Percentiles rank a stretch among this genome's conserved stretches.
These are phyloP conservation scores for Fraxinus ornus DNA, from an alignment of 305 asterid genomes.

Conservation along the genomic window DNA sequence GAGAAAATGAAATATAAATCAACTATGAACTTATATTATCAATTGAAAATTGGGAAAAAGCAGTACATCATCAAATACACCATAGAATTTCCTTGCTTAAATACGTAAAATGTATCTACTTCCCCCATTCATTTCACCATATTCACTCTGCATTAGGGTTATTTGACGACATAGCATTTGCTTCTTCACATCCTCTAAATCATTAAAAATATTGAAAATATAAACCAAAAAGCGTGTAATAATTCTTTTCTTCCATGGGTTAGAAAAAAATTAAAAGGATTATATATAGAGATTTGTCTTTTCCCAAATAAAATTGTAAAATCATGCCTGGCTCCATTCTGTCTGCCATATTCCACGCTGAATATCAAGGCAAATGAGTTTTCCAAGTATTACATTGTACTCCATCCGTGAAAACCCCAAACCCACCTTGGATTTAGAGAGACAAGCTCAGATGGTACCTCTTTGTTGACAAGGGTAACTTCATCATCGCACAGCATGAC, in stretches of 20 bases:
- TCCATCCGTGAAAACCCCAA: constrained; percentile 42
- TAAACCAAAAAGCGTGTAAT: constrained; percentile 14
- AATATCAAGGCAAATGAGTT: constrained; percentile 21
- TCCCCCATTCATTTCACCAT: background rate
- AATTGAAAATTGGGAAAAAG: constrained; percentile 14
- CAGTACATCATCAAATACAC: constrained; percentile 24
- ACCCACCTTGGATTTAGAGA: constrained; percentile 41
- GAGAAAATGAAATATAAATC: background rate
- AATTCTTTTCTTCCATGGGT: constrained; percentile 22
- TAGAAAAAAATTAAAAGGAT: constrained; percentile 6
- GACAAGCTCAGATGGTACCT: constrained; percentile 32
- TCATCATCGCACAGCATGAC: constrained; percentile 35
- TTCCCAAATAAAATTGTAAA: constrained; percentile 17
- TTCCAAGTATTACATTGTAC: constrained; percentile 43
- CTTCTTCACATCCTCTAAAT: constrained; percentile 25
- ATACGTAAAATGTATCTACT: background rate
- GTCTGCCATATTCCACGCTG: constrained; percentile 70
- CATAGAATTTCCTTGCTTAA: constrained; percentile 4
- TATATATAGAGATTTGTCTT: background rate
- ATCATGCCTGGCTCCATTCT: constrained; percentile 84
- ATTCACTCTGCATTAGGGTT: constrained; percentile 27
- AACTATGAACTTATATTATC: constrained; percentile 1
- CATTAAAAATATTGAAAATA: background rate
- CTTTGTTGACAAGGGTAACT: constrained; percentile 42
- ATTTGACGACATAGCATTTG: constrained; percentile 20